Conservation (phyloP, 441 rosid genomes). For the Geranium incanum region DNA sequence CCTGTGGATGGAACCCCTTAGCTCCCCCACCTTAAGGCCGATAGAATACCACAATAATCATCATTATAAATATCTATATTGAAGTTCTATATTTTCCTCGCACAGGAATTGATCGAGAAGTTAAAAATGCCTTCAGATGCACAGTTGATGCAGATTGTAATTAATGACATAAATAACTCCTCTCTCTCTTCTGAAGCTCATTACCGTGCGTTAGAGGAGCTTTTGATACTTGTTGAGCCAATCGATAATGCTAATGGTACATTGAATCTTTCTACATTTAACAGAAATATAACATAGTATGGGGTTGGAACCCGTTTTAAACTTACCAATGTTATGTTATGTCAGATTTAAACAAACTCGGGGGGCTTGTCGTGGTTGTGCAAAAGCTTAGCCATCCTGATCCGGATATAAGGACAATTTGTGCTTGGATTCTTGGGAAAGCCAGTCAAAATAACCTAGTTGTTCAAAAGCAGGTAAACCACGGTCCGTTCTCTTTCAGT, state of each 20-base stretch:
- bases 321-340: background rate
- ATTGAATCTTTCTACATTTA: conserved; percentile 4
- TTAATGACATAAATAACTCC: conserved; percentile 63
- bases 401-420: conserved; percentile 52
- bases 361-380: conserved; percentile 52
- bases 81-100: conserved; percentile 9
- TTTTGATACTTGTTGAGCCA: conserved; percentile 77
- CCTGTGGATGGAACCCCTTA: no score
- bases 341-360: conserved; percentile 73
- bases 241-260: conserved; percentile 89
- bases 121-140: conserved; percentile 75
- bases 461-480: conserved; percentile 64
- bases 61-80: background rate
- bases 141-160: conserved; percentile 64
- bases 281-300: background rate
- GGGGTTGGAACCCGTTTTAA: background rate
- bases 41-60: background rate
- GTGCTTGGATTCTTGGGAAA: conserved; percentile 92
- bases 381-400: conserved; percentile 60
- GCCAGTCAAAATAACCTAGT: conserved; percentile 81
- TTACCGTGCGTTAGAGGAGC: conserved; percentile 72
- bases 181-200: conserved; percentile 63
- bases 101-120: conserved; percentile 66
- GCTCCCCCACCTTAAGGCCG: no score
- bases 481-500: background rate